Evolutionary conservation across 768 basidiomycete species (phyloP).

Genomic region (Tricholomella constricta): DNA sequence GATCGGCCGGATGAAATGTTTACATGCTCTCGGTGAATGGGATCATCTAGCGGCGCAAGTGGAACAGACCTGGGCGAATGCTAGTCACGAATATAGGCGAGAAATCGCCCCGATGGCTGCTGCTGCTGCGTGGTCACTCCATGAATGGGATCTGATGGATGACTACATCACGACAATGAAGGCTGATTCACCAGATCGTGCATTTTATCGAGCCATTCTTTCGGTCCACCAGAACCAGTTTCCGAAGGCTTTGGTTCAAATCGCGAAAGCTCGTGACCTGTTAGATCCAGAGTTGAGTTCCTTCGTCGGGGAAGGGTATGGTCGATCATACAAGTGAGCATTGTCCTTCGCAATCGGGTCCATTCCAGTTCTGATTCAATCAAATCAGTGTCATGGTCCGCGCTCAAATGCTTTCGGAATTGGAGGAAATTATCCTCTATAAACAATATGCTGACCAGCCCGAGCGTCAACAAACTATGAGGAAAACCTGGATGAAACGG

Average conservation of each 20-base stretch:
- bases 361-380: background rate
- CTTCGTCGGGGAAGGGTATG: slow-evolving; percentile 94
- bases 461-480: slow-evolving; percentile 86
- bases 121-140: slow-evolving; percentile 94
- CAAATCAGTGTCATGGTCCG: slow-evolving; percentile 84
- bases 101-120: slow-evolving; percentile 97
- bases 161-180: slow-evolving; percentile 95
- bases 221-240: slow-evolving; percentile 97
- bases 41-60: slow-evolving; percentile 85
- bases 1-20: slow-evolving; percentile 91
- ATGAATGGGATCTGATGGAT: slow-evolving; percentile 99
- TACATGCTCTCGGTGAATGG: slow-evolving; percentile 99
- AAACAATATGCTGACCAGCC: slow-evolving; percentile 94
- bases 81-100: slow-evolving; percentile 78
- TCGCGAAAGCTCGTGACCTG: slow-evolving; percentile 89
- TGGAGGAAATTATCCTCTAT: slow-evolving; percentile 96
- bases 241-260: slow-evolving; percentile 84
- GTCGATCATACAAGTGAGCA: slow-evolving; percentile 91
- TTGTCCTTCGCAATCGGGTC: background rate
- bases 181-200: slow-evolving; percentile 87
- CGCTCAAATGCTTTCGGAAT: slow-evolving; percentile 96
- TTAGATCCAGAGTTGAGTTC: slow-evolving; percentile 90
- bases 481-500: slow-evolving; percentile 98
- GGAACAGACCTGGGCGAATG: slow-evolving; percentile 83
- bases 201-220: slow-evolving; percentile 95